Evolutionary conservation across 805 yeast species (phyloP).

Genomic region (Candida anglica): DNA sequence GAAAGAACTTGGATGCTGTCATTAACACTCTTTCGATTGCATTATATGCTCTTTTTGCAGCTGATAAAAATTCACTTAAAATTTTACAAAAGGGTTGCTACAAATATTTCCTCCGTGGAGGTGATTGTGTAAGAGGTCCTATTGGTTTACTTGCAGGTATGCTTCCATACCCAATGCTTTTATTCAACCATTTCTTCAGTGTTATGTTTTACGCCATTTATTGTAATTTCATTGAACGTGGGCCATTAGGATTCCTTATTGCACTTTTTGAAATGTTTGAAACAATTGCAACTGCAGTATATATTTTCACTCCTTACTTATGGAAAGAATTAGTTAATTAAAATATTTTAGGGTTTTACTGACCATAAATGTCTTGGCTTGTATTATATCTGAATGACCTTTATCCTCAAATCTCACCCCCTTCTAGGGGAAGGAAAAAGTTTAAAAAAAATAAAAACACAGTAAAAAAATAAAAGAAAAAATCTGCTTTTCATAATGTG

Average conservation of each 20-base stretch:
- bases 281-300: slow-evolving; percentile 67
- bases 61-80: slow-evolving; percentile 60
- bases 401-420: no score
- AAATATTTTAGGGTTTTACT: no score
- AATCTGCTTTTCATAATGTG: no score
- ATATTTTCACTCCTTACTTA: slow-evolving; percentile 77
- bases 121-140: slow-evolving; percentile 73
- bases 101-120: slow-evolving; percentile 80
- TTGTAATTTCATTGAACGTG: slow-evolving; percentile 62
- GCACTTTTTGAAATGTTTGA: slow-evolving; percentile 69
- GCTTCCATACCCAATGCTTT: slow-evolving; percentile 65
- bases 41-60: slow-evolving; percentile 84
- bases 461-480: no score
- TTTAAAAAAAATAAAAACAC: no score
- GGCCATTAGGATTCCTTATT: slow-evolving; percentile 61
- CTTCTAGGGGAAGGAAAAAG: no score
- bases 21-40: slow-evolving; percentile 90
- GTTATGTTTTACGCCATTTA: slow-evolving; percentile 85
- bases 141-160: slow-evolving; percentile 81
- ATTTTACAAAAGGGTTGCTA: slow-evolving; percentile 87
- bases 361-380: no score
- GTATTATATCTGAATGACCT: no score
- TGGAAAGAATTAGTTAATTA: slow-evolving; percentile 39
- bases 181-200: slow-evolving; percentile 82
- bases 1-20: slow-evolving; percentile 79